These are phyloP conservation scores for Lepidium aucheri DNA, from an alignment of 345 rosid genomes.

Conservation along the genomic window DNA sequence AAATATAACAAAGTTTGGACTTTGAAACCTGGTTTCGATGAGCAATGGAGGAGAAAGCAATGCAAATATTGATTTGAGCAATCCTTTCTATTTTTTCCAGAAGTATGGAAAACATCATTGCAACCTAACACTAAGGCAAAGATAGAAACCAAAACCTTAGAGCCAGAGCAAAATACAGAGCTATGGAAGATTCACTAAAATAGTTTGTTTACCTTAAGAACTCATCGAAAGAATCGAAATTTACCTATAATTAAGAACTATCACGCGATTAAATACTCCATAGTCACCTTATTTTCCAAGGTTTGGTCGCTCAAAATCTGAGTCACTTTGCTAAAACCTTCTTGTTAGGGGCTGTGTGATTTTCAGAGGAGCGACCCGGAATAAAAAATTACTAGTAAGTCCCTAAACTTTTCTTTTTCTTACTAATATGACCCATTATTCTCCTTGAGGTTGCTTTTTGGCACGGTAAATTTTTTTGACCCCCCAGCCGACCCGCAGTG, in stretches of 20 bases:
- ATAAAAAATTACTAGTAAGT: background rate
- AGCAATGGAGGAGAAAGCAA: slow-evolving; percentile 24
- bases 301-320: slow-evolving; percentile 5
- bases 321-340: slow-evolving; percentile 6
- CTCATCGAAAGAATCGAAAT: slow-evolving; percentile 1
- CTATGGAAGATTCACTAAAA: background rate
- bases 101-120: background rate
- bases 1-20: slow-evolving; percentile 20
- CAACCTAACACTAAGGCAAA: background rate
- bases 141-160: background rate
- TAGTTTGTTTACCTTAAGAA: background rate
- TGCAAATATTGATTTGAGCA: slow-evolving; percentile 14
- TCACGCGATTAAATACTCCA: background rate
- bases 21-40: slow-evolving; percentile 15
- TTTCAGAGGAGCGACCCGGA: background rate
- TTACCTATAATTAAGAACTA: background rate
- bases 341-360: background rate
- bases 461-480: no score
- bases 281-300: background rate
- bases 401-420: background rate
- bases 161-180: background rate
- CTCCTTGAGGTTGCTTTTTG: no score
- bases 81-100: slow-evolving; percentile 14
- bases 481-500: no score
- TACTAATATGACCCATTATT: background rate